A percentile compares a stretch with the other conserved stretches of the same genome.
Conservation (phyloP, 345 rosid species). For the Aegle marmelos region DNA sequence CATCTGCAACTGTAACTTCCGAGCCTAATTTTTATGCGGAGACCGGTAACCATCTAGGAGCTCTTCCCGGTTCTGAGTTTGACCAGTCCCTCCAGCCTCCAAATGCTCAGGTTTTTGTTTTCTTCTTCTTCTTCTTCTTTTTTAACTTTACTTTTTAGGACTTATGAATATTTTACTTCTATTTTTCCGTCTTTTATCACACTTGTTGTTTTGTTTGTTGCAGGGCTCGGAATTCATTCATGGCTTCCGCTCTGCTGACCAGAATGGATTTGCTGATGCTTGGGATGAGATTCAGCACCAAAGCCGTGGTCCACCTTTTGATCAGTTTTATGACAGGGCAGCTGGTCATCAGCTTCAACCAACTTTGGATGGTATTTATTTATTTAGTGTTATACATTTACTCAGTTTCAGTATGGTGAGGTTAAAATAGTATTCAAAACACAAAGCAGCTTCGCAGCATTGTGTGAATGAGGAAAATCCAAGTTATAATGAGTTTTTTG, state of each 20-base stretch:
- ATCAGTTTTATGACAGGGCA: slow-evolving; percentile 34
- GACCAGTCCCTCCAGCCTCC: slow-evolving; percentile 61
- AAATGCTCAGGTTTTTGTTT: slow-evolving; percentile 54
- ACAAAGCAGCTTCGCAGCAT: background rate
- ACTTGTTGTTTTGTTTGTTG: background rate
- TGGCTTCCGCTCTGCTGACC: slow-evolving; percentile 62
- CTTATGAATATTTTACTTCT: background rate
- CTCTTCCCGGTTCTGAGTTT: slow-evolving; percentile 85
- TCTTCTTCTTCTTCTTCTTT: too few relatives aligned
- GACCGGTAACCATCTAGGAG: slow-evolving; percentile 39
- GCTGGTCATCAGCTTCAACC: slow-evolving; percentile 46
- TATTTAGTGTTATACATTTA: background rate
- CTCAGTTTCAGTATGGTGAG: background rate
- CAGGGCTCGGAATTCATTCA: slow-evolving; percentile 81
- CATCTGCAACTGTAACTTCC: slow-evolving; percentile 41
- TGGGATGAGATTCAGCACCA: slow-evolving; percentile 82
- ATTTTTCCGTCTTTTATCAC: background rate
- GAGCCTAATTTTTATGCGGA: slow-evolving; percentile 50
- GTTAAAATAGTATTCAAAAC: background rate
- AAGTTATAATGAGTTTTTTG: background rate
- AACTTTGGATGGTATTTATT: slow-evolving; percentile 59
- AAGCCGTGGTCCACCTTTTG: slow-evolving; percentile 44
- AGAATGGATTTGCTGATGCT: slow-evolving; percentile 63
- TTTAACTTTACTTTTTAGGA: background rate
- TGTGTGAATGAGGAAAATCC: background rate